Evolutionary conservation across 169 alveolate species (phyloP), one percentile per base, ranked within the genome.

Genomic region (Cryptosporidium felis): DNA sequence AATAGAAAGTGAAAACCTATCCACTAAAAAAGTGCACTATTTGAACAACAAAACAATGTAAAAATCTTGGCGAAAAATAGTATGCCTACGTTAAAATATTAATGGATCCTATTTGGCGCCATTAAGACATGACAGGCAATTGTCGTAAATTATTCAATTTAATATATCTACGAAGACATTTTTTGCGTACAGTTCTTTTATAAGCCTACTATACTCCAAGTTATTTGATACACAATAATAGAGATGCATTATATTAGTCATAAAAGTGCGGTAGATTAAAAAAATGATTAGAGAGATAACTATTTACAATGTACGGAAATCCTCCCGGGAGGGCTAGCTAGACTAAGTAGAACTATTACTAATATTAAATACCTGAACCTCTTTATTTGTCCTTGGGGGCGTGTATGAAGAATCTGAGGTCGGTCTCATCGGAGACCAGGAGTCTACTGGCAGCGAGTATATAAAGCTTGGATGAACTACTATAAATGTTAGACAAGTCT

Each of bases 371-470:
- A 23, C 44, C 34, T 65, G 21, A 23, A 46, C 21, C 45, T 26
- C 34, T 46, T 65, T 65, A 8, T 16, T 47, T 65, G 81, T 65
- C 81, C 81, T 44, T 32, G 81, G n/a, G 81, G 81, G 81, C 81
- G 61, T 65, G 36, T 65, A 65, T 65, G 81, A 47, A 44, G 45
- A n/a, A 65, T 26, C 59, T 45, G 21, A 46, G 16, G 46, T 30
- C 14, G 81, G 81, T 65, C 81, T 65, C 81, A 32, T 45, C n/a
- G 79, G 81, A 65, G 81, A 65, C 81, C 81, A 14, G 8, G 16
- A 45, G 28, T 46, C 45, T 30, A 56, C 9, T 23, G 38, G 23
- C 63, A 56, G 32, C n/a, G 32, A 56, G 60, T 38, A 42, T 42
- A 8, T 10, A 42, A 56, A 56, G 32, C 45, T 56, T 56, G 63